Conservation (phyloP, 352 stramenopile species). For the Pythium phragmiticola region DNA sequence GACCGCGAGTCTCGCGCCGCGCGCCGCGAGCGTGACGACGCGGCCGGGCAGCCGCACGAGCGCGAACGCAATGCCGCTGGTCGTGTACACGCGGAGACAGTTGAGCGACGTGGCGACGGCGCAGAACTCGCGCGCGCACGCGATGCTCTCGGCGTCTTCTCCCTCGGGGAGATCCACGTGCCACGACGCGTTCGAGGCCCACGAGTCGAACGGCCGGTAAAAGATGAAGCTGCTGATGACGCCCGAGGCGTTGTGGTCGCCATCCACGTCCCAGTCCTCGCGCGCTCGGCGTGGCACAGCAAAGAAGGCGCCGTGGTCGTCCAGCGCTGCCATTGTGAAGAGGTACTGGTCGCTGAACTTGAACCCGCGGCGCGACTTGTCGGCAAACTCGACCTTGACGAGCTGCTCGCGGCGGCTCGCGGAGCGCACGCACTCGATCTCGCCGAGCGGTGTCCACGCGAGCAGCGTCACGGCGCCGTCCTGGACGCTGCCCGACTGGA, state of each 20-base stretch:
- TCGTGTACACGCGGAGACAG: conserved; percentile 71
- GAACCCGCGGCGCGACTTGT: conserved; percentile 81
- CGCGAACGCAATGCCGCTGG: conserved; percentile 62
- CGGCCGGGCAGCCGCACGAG: conserved; percentile 59
- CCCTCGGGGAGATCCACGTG: conserved; percentile 60
- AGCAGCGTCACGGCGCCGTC: conserved; percentile 53
- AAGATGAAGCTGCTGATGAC: conserved; percentile 74
- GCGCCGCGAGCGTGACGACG: conserved; percentile 72
- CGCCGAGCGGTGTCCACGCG: conserved; percentile 69
- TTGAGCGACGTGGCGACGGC: conserved; percentile 73
- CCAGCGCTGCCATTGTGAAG: conserved; percentile 74
- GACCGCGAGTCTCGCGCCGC: conserved; percentile 54
- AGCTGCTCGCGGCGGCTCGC: conserved; percentile 67
- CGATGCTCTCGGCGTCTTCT: conserved; percentile 76
- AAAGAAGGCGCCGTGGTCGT: conserved; percentile 75
- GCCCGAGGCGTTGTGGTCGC: conserved; percentile 36
- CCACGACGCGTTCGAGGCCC: conserved; percentile 80
- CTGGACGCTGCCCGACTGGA: conserved; percentile 58
- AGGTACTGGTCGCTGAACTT: conserved; percentile 87
- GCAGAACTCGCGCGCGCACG: conserved; percentile 61
- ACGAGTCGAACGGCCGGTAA: conserved; percentile 85
- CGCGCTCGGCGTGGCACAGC: conserved; percentile 54
- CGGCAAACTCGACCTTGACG: conserved; percentile 76
- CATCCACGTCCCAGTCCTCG: conserved; percentile 61
- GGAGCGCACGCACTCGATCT: conserved; percentile 80